phyloP scores from a whole-genome alignment of 306 rosid genomes.

The Acacia confusa region DNA sequence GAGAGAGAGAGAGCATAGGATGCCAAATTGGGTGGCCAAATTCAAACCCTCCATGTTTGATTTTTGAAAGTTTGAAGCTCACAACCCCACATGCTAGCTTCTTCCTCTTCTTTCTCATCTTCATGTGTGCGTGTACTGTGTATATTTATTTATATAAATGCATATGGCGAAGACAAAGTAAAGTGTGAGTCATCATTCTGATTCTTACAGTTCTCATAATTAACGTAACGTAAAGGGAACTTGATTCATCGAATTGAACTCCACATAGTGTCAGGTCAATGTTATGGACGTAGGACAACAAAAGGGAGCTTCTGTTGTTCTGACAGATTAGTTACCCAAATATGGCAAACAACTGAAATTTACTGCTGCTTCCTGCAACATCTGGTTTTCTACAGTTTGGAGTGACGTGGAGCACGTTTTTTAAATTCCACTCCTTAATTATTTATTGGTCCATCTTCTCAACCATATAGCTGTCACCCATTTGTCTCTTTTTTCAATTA shows the following conservation, averaged over 20 bases:
- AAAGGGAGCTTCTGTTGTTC: not conserved
- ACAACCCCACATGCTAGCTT: not conserved
- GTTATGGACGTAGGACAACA: not conserved
- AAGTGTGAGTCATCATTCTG: not conserved
- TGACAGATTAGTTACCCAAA: not conserved
- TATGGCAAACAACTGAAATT: not conserved
- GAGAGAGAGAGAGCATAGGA: constrained; percentile 6
- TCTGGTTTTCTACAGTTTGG: not conserved
- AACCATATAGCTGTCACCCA: constrained; percentile 4
- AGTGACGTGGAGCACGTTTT: not conserved
- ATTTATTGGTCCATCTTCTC: not conserved
- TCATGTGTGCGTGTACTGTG: not conserved
- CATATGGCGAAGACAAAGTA: not conserved
- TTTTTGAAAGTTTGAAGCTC: not conserved
- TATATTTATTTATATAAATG: too few relatives aligned
- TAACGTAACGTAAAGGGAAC: not conserved
- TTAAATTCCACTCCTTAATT: not conserved
- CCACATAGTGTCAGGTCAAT: not conserved
- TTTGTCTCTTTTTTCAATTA: not conserved
- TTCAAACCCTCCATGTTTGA: not conserved
- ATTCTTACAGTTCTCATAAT: not conserved
- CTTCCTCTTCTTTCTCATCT: not conserved
- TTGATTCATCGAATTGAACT: not conserved
- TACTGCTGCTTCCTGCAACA: not conserved
- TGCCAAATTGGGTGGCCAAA: constrained; percentile 11